Evolutionary conservation across 805 yeast species (phyloP), one percentile per base, ranked within the genome.

Genomic region (Torulaspora microellipsoides): DNA sequence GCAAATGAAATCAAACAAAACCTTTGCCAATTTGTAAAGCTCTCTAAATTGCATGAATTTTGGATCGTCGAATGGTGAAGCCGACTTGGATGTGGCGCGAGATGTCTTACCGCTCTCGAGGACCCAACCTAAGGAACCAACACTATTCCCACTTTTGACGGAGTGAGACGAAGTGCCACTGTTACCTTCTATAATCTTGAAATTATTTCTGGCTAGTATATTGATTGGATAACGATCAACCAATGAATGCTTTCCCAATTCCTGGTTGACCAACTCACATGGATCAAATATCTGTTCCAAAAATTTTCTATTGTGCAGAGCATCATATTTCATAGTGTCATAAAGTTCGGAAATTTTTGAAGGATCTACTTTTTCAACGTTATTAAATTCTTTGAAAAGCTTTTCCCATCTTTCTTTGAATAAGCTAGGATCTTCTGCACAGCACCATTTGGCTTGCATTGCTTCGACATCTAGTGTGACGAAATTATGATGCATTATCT

Each of bases 321-420:
- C 99, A 68, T 93, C 99, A 62, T 86, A 93, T 66, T 93, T 93
- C 96, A 93, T 91, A 1, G 99, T 91, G 66, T 93, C 99, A 61
- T 93, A 93, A 46, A 93, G 74, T 69, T 93, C 99, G 37, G 95
- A 85, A 48, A 93, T 91, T 68, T 91, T 93, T 2, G 96, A 83
- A 9, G 99, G 99, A 65, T 93, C 98, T 2, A 93, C 96, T 65
- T 93, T 93, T 53, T 93, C 99, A 40, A 90, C 93, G 36, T 85
- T 79, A 15, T 81, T 80, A 67, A 93, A 93, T 65, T 93, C 99
- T 51, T 81, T 84, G 66, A 93, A 93, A 38, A 93, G 70, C 62
- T 93, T 93, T 57, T 90, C 97, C 99, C 99, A 93, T 58, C 99
- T 76, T 67, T 93, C 99, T 51, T 81, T 82, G 69, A 93, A 91